These are phyloP conservation scores for Trichosporon sp. DNA, from an alignment of 1,284 basidiomycete genomes.

Conservation along the genomic window DNA sequence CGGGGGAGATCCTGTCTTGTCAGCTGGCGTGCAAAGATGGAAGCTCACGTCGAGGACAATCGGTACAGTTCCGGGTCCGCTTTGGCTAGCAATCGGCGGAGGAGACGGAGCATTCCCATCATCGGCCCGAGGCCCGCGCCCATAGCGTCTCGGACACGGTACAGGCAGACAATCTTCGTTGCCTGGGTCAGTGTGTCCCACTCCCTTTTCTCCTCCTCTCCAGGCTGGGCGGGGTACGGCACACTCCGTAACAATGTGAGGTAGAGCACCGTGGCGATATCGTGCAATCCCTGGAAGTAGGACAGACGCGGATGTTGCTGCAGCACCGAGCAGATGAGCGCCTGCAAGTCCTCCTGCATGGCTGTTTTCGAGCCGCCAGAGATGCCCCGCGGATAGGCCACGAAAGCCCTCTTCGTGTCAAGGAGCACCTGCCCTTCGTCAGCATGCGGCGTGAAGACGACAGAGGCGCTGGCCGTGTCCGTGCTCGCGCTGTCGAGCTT, in stretches of 20 bases:
- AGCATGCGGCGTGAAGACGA: constrained; percentile 59
- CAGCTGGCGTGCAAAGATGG: background rate
- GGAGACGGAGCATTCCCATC: constrained; percentile 73
- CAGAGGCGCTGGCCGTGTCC: constrained; percentile 23
- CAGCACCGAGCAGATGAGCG: constrained; percentile 75
- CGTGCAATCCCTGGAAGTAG: constrained; percentile 95
- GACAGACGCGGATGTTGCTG: constrained; percentile 70
- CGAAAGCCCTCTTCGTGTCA: constrained; percentile 85
- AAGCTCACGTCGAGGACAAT: constrained; percentile 60
- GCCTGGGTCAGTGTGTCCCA: constrained; percentile 68
- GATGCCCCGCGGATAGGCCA: constrained; percentile 75
- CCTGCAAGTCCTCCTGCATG: constrained; percentile 69
- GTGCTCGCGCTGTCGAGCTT: background rate
- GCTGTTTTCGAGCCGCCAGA: constrained; percentile 53
- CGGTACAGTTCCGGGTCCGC: constrained; percentile 72
- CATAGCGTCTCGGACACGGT: constrained; percentile 86
- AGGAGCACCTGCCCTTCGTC: constrained; percentile 83
- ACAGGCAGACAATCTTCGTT: constrained; percentile 63
- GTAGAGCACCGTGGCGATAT: constrained; percentile 82
- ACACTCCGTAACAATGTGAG: constrained; percentile 64
- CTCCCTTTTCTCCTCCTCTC: constrained; percentile 47
- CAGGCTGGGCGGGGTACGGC: background rate
- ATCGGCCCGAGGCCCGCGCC: constrained; percentile 78
- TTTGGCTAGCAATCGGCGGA: constrained; percentile 69
- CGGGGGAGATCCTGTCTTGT: constrained; percentile 44